These are phyloP conservation scores for Dipodascus albidus DNA, from an alignment of 805 yeast genomes.

Conservation along the genomic window DNA sequence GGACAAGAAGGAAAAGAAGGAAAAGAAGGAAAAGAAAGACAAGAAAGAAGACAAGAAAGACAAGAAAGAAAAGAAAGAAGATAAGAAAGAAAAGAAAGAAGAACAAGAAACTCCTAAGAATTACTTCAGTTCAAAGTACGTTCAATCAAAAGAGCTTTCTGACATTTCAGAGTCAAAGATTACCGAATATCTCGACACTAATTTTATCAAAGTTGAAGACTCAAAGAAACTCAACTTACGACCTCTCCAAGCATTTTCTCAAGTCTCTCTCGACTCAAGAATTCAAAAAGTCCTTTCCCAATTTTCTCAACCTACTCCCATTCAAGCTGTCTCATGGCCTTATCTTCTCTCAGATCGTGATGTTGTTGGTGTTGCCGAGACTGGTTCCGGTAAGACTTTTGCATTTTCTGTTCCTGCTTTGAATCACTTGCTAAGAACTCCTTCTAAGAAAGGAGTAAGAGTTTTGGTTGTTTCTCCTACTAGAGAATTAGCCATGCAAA, in stretches of 20 bases:
- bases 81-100: slow-evolving; percentile 25
- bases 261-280: slow-evolving; percentile 43
- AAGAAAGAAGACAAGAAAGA: slow-evolving; percentile 19
- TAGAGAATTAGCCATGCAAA: slow-evolving; percentile 93
- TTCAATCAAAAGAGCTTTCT: slow-evolving; percentile 2
- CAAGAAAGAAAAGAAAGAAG: slow-evolving; percentile 19
- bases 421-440: slow-evolving; percentile 42
- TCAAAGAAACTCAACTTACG: slow-evolving; percentile 39
- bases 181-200: slow-evolving; percentile 49
- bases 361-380: slow-evolving; percentile 95
- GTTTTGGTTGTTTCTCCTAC: slow-evolving; percentile 92
- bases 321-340: slow-evolving; percentile 94
- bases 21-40: slow-evolving; percentile 17
- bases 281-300: slow-evolving; percentile 51
- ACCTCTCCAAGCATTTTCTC: slow-evolving; percentile 61
- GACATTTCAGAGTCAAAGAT: slow-evolving; percentile 29
- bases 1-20: slow-evolving; percentile 9
- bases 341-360: slow-evolving; percentile 66
- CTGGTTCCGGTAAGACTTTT: slow-evolving; percentile 96
- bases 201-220: slow-evolving; percentile 76
- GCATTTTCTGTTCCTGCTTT: slow-evolving; percentile 98
- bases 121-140: slow-evolving; percentile 2
- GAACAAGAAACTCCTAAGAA: slow-evolving; percentile 11
- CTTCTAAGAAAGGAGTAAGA: slow-evolving; percentile 38
- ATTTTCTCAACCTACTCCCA: slow-evolving; percentile 90